These are phyloP conservation scores for Raddia distichophylla DNA, from an alignment of 176 grass and related monocot species.

Conservation along the genomic window DNA sequence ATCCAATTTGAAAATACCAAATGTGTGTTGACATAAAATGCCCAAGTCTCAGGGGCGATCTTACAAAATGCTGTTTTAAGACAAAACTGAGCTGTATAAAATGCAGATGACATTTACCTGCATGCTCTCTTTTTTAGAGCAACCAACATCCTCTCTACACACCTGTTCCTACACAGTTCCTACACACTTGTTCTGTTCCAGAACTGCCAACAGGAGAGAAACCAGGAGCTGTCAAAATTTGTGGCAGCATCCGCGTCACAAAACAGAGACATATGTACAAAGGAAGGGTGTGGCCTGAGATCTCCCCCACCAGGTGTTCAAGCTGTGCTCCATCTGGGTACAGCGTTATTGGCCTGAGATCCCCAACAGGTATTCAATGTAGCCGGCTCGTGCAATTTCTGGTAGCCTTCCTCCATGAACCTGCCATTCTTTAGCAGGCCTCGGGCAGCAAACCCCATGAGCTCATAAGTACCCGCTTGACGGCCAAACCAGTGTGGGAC, in stretches of 20 bases:
- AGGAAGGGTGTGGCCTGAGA: not conserved
- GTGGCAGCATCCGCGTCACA: not conserved
- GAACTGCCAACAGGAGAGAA: conserved; percentile 7
- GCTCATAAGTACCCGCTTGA: conserved; percentile 61
- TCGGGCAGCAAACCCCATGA: conserved; percentile 82
- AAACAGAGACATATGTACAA: conserved; percentile 23
- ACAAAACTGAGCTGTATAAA: not conserved
- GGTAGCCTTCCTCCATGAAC: conserved; percentile 47
- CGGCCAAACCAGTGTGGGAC: conserved; percentile 58
- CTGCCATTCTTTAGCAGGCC: conserved; percentile 70
- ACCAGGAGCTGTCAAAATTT: conserved; percentile 3
- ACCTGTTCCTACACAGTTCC: not conserved
- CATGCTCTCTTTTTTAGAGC: not conserved
- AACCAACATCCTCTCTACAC: not conserved
- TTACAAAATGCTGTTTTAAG: too few species aligned
- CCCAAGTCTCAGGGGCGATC: too few species aligned
- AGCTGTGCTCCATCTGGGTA: conserved; percentile 34
- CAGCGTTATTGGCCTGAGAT: conserved; percentile 21
- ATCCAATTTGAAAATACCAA: not conserved
- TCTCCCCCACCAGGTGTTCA: not conserved
- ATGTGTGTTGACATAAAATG: too few species aligned
- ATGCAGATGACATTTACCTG: not conserved
- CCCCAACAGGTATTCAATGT: conserved; percentile 40
- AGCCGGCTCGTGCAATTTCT: not conserved
- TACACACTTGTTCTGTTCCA: not conserved